phyloP scores from a whole-genome alignment of 2,329 filamentous ascomycete species.

The Talaromyces verruculosus region DNA sequence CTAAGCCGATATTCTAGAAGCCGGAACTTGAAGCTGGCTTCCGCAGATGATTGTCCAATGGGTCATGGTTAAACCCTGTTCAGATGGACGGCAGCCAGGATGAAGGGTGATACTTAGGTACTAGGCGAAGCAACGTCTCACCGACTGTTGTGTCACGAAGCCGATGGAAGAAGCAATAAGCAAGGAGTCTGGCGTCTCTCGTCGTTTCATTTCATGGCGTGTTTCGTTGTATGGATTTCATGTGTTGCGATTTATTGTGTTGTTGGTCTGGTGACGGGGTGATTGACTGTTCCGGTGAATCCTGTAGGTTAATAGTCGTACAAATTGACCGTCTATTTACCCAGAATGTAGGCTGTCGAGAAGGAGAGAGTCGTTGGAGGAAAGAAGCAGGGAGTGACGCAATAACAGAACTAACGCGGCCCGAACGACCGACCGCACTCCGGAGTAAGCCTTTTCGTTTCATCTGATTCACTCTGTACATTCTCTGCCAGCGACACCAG shows the following conservation, averaged over 20 bases:
- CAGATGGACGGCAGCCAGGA: background rate
- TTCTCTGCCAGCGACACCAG: slow-evolving; percentile 14
- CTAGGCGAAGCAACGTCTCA: slow-evolving; percentile 8
- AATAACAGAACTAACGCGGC: background rate
- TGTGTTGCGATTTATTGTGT: background rate
- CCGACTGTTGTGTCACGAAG: background rate
- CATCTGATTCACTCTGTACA: background rate
- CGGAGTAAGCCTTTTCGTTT: background rate
- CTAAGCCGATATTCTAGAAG: background rate
- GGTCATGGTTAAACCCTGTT: background rate
- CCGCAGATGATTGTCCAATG: background rate
- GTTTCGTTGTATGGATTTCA: background rate
- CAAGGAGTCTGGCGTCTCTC: background rate
- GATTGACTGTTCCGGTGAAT: background rate
- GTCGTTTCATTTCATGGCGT: background rate
- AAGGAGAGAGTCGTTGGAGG: background rate
- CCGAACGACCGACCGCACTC: background rate
- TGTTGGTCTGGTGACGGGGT: background rate
- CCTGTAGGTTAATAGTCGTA: background rate
- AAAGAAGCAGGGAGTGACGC: background rate
- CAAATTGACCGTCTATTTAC: background rate
- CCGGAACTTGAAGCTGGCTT: slow-evolving; percentile 1
- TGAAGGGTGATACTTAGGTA: background rate
- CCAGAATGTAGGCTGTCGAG: background rate
- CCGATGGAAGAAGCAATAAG: background rate